phyloP scores from a whole-genome alignment of 2,329 filamentous ascomycete species.

The Epichloe typhina region DNA sequence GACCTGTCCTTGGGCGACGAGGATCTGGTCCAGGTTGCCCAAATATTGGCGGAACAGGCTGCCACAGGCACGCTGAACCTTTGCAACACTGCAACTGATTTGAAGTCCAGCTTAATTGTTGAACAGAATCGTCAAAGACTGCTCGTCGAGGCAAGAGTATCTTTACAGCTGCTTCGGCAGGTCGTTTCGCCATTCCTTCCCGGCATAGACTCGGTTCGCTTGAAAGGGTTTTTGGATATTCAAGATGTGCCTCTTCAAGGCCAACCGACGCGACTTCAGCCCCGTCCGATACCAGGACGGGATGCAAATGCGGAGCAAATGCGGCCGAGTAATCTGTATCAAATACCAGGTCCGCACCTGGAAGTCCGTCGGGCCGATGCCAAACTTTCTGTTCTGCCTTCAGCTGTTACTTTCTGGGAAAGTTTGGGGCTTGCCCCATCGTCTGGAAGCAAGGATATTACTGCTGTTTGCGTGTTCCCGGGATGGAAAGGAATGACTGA shows the following conservation, averaged over 20 bases:
- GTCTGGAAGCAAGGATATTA: slow-evolving; percentile 57
- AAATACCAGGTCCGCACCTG: slow-evolving; percentile 55
- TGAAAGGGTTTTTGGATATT: slow-evolving; percentile 40
- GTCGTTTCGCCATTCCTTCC: slow-evolving; percentile 32
- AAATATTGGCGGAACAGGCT: slow-evolving; percentile 60
- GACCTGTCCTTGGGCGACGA: slow-evolving; percentile 37
- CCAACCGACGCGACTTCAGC: slow-evolving; percentile 38
- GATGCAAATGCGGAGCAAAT: slow-evolving; percentile 31
- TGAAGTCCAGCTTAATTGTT: slow-evolving; percentile 12
- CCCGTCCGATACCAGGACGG: slow-evolving; percentile 30
- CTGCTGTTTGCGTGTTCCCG: slow-evolving; percentile 58
- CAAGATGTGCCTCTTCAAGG: slow-evolving; percentile 42
- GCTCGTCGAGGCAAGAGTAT: slow-evolving; percentile 30
- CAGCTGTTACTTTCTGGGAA: slow-evolving; percentile 71
- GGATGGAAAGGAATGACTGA: slow-evolving; percentile 48
- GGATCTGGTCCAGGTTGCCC: slow-evolving; percentile 52
- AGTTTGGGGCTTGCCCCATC: slow-evolving; percentile 61
- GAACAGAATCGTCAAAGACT: slow-evolving; percentile 28
- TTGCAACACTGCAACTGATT: slow-evolving; percentile 11
- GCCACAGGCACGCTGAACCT: slow-evolving; percentile 36
- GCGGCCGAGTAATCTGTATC: slow-evolving; percentile 41
- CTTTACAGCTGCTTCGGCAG: slow-evolving; percentile 33
- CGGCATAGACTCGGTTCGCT: slow-evolving; percentile 21
- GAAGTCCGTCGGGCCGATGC: slow-evolving; percentile 58
- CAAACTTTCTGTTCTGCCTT: slow-evolving; percentile 59